Base-by-base conservation (phyloP, 129 eudicot genomes). In the Artemisia annua region DNA sequence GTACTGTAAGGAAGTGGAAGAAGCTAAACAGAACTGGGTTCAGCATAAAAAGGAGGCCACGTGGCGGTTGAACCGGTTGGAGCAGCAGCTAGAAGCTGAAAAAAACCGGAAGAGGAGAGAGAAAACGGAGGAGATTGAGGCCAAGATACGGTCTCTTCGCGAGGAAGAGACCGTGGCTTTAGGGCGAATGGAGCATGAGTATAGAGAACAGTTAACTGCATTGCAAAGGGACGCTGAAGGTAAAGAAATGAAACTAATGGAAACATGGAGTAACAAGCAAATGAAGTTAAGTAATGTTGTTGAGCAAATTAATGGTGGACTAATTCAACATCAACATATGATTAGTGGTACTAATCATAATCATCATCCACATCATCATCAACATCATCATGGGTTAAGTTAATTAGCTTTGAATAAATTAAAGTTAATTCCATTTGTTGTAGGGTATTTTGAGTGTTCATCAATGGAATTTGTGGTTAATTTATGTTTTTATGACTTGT, bases 11-110 rank as follows among this genome's bases (percentile, higher is more conserved):
- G 92, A 87, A 60, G 81, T 87, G 7, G 92, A 87, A 53, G 89
- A 87, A 79, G 86, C 87, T 15, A 81, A 77, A 24, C 85, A 79
- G 17, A 87, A 59, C 74, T 87, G 92, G 92, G 48, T 87, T 10
- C 87, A 85, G 13, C 92, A 87, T 56, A 84, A 82, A 56, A 87
- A 84, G 63, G 92, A 87, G 52, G 89, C 92, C 5, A 75, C 85
- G 13, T 87, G 92, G 92, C 69, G 92, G 79, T 64, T 87, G 87
- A 87, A 63, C 83, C 78, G 92, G 80, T 24, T 87, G 58, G 92
- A 87, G 59, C 88, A 87, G 74, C 92, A 87, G 55, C 44, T 87
- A 44, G 92, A 84, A 49, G 84, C 88, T 1, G 89, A 84, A 56
- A 87, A 87, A 60, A 59, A 78, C 56, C 73, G 89, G 64, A 85